Conservation (phyloP, 2,329 filamentous ascomycete genomes). For the Nemania serpens region DNA sequence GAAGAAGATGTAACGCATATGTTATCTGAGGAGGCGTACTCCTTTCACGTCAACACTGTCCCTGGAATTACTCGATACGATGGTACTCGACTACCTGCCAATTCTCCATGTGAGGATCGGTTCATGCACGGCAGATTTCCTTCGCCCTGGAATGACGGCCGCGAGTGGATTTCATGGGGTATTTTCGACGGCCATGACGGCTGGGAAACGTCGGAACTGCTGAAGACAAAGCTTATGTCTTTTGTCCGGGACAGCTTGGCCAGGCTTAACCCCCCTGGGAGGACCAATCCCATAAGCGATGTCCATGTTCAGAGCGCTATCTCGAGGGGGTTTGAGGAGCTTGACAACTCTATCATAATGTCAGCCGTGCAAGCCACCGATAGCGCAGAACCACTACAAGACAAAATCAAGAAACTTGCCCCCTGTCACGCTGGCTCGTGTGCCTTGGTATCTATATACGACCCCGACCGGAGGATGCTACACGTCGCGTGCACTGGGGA, state of each 20-base stretch:
- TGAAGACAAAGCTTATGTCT: not conserved
- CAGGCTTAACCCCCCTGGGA: not conserved
- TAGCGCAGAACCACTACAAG: not conserved
- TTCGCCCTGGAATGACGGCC: not conserved
- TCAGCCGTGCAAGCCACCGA: not conserved
- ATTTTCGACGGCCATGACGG: not conserved
- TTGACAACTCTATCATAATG: not conserved
- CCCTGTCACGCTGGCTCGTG: not conserved
- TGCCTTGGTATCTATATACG: not conserved
- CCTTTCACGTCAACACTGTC: not conserved
- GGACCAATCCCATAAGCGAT: not conserved
- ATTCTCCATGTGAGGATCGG: not conserved
- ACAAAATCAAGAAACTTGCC: not conserved
- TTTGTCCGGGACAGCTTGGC: not conserved
- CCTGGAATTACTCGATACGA: not conserved
- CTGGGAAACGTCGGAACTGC: not conserved
- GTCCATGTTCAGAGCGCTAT: not conserved
- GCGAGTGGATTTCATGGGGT: constrained; percentile 1
- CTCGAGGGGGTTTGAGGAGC: not conserved
- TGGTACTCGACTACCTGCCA: not conserved
- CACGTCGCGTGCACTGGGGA: constrained; percentile 1
- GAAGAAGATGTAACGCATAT: not conserved
- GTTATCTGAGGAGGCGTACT: not conserved
- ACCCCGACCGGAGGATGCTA: not conserved
- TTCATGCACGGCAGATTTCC: constrained; percentile 1